phyloP scores from a whole-genome alignment of 495 filamentous ascomycete species.

The Chaetomium tenue region DNA sequence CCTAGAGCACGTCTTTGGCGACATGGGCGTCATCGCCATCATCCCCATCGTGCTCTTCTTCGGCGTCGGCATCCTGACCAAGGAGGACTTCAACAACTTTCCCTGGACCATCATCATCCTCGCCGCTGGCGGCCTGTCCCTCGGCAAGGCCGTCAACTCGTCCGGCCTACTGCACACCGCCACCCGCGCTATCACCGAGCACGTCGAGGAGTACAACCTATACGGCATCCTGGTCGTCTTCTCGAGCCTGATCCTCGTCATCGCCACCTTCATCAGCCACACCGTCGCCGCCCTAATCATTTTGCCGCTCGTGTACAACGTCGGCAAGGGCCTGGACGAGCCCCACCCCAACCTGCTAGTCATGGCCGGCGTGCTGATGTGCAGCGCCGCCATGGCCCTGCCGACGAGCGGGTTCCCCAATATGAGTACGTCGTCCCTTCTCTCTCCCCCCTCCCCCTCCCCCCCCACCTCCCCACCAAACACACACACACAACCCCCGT shows the following conservation, averaged over 20 bases:
- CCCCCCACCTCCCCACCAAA: not conserved
- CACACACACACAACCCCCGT: too few species aligned
- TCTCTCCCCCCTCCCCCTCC: not conserved
- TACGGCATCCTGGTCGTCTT: constrained; percentile 90
- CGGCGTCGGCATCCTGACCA: constrained; percentile 93
- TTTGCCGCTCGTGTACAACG: constrained; percentile 80
- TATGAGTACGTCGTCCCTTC: constrained; percentile 78
- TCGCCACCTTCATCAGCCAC: constrained; percentile 97
- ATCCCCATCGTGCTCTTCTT: constrained; percentile 96
- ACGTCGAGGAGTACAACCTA: constrained; percentile 74
- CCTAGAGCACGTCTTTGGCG: constrained; percentile 81
- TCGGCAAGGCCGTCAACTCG: constrained; percentile 91
- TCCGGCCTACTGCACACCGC: constrained; percentile 92
- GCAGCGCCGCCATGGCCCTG: constrained; percentile 76
- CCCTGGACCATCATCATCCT: constrained; percentile 99
- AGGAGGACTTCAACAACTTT: constrained; percentile 99
- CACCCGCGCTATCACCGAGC: constrained; percentile 66
- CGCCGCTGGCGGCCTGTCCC: constrained; percentile 85
- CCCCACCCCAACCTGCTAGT: constrained; percentile 94
- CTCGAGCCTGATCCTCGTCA: constrained; percentile 77
- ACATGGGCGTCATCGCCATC: constrained; percentile 98
- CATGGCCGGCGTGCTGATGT: constrained; percentile 71
- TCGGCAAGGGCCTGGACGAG: constrained; percentile 78
- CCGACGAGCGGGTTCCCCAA: constrained; percentile 97
- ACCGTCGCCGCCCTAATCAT: constrained; percentile 96